Conservation (phyloP, 78 protist genomes). For the Dictyostelium firmibasis region DNA sequence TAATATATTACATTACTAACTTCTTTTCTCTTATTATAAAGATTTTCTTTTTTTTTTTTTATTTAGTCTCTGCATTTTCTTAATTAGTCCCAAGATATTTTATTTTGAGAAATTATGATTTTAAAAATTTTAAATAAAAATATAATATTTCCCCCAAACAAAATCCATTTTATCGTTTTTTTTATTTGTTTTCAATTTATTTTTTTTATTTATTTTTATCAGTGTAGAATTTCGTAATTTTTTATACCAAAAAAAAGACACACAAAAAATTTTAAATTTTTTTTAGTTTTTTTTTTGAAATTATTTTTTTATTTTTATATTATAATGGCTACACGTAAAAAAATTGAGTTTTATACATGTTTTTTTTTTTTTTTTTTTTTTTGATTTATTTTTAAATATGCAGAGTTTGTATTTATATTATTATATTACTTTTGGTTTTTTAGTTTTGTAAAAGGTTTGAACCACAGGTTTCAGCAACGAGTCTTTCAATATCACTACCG, state of each 20-base stretch:
- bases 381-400: background rate
- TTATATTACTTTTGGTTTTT: background rate
- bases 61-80: too few species aligned
- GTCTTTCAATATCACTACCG: slow-evolving; percentile 2
- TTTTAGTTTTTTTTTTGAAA: background rate
- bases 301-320: background rate
- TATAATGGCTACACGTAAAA: background rate
- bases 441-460: background rate
- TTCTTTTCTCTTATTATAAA: background rate
- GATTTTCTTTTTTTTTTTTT: background rate
- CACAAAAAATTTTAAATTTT: background rate
- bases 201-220: background rate
- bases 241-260: too few species aligned
- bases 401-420: background rate
- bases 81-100: too few species aligned
- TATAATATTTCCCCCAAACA: background rate
- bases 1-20: background rate
- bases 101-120: too few species aligned
- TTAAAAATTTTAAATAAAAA: background rate
- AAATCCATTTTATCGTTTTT: background rate
- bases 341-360: background rate
- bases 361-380: slow-evolving; percentile 1
- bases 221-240: too few species aligned
- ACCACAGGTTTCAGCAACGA: background rate
- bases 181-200: background rate